Evolutionary conservation across 2,329 filamentous ascomycete genomes (phyloP), one percentile per base, ranked within the genome.

Genomic region (Daldinia sp.): DNA sequence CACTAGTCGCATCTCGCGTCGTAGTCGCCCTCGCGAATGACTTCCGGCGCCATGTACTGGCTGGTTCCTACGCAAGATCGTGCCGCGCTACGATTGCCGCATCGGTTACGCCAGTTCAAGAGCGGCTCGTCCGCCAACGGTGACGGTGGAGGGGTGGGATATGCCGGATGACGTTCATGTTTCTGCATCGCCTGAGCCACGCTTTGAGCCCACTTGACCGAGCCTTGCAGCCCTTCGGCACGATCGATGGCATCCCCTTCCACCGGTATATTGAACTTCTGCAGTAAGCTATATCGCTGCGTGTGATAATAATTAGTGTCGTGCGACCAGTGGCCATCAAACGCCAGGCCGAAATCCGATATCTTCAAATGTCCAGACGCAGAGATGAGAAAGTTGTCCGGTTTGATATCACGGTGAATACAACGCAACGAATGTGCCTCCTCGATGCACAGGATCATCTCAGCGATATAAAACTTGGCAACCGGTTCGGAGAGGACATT

Each of bases 31-130:
- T 94, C 93, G 72, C 87, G 85, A 65, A 98, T 90, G 18, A 98
- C 93, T 82, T 98, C 96, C 1, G 95, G 95, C 0, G 96, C 95
- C 96, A 98, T 98, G 82, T 98, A 98, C 78, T 98, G 95, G 78
- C 94, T 97, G 2, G 96, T 98, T 2, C 95, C 95, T 10, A 98
- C 95, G 0, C 97, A 90, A 51, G 94, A 97, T 73, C 90, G 88
- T 1, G 95, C 95, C 37, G 93, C 86, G 37, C 88, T 87, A 42
- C 93, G 89, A 72, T 90, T 91, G 28, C 91, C 87, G 69, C 85
- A 87, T 15, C 85, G 84, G 75, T 93, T 90, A 50, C 92, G 87
- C 91, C 90, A 94, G 68, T 86, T 85, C 51, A 94, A 80, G 56
- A 94, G 82, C 28, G 83, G 82, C 69, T 88, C 86, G 4, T 79